phyloP scores from a whole-genome alignment of 1,284 basidiomycete genomes.

The Chondrostereum purpureum region DNA sequence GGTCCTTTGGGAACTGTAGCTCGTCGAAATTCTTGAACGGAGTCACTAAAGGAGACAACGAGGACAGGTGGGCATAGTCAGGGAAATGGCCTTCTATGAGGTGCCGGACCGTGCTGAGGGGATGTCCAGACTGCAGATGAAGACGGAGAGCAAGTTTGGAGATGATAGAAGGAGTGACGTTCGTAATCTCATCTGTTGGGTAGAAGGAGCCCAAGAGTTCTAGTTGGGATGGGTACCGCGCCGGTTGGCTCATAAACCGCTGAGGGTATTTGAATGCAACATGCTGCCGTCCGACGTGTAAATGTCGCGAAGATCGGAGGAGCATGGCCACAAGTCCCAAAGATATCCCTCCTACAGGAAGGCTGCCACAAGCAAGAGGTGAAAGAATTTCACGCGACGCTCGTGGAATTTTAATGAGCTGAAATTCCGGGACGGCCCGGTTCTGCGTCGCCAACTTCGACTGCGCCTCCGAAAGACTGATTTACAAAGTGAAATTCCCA shows the following conservation, averaged over 20 bases:
- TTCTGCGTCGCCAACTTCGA: too few relatives aligned
- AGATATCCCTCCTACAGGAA: too few relatives aligned
- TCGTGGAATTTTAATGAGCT: too few relatives aligned
- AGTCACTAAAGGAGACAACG: conserved; percentile 84
- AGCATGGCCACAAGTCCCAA: too few relatives aligned
- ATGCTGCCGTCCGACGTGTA: not conserved
- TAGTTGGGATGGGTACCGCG: conserved; percentile 17
- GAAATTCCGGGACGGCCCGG: too few relatives aligned
- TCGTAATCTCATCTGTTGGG: conserved; percentile 74
- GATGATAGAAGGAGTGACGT: conserved; percentile 81
- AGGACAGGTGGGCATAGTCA: conserved; percentile 60
- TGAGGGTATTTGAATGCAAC: not conserved
- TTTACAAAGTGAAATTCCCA: too few relatives aligned
- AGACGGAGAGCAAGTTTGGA: conserved; percentile 68
- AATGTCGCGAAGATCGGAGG: too few relatives aligned
- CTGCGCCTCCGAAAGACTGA: too few relatives aligned
- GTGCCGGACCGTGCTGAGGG: conserved; percentile 77
- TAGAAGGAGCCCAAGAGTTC: conserved; percentile 57
- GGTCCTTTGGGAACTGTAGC: conserved; percentile 88
- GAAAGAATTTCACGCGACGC: too few relatives aligned
- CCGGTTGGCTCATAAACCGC: conserved; percentile 3
- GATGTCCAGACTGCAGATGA: conserved; percentile 76
- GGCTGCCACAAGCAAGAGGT: too few relatives aligned
- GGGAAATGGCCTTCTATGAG: conserved; percentile 84
- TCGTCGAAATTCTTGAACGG: conserved; percentile 96